These are phyloP conservation scores for Rubroboletus satanas DNA, from an alignment of 768 basidiomycete species.

Conservation along the genomic window DNA sequence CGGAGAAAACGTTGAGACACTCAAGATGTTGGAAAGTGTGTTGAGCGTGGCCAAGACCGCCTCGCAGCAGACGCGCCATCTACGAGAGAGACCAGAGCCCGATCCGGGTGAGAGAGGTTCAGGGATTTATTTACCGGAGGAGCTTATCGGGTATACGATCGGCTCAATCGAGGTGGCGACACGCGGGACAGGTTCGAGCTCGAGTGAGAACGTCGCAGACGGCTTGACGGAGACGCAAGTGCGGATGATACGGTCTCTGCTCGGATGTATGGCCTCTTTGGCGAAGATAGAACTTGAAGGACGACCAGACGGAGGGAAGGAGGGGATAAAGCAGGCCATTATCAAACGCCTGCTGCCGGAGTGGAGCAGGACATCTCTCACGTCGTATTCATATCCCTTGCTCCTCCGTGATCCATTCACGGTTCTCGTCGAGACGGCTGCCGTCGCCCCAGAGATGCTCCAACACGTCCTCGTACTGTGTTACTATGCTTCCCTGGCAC, in stretches of 20 bases:
- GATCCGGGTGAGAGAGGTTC: constrained; percentile 72
- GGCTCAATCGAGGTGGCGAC: constrained; percentile 75
- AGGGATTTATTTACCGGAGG: constrained; percentile 89
- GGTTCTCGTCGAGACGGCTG: constrained; percentile 84
- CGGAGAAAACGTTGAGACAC: constrained; percentile 52
- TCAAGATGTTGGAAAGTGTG: constrained; percentile 85
- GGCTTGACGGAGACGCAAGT: constrained; percentile 63
- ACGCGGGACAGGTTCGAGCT: constrained; percentile 52
- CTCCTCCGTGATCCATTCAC: constrained; percentile 89
- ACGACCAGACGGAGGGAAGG: constrained; percentile 68
- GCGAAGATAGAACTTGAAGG: constrained; percentile 66
- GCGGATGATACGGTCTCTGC: constrained; percentile 72
- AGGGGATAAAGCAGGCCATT: constrained; percentile 77
- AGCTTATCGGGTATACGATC: constrained; percentile 86
- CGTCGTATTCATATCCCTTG: constrained; percentile 79
- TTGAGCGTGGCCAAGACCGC: constrained; percentile 73
- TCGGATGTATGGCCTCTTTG: constrained; percentile 65
- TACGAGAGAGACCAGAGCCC: constrained; percentile 73
- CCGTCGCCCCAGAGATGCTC: constrained; percentile 85
- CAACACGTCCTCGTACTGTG: constrained; percentile 83
- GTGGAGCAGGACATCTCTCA: constrained; percentile 84
- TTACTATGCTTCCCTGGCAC: constrained; percentile 87
- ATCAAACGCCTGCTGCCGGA: constrained; percentile 88
- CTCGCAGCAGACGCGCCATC: constrained; percentile 80
- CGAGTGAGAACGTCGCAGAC: constrained; percentile 59